Conservation (phyloP, 176 grass and related monocot genomes). For the Puya raimondii region DNA sequence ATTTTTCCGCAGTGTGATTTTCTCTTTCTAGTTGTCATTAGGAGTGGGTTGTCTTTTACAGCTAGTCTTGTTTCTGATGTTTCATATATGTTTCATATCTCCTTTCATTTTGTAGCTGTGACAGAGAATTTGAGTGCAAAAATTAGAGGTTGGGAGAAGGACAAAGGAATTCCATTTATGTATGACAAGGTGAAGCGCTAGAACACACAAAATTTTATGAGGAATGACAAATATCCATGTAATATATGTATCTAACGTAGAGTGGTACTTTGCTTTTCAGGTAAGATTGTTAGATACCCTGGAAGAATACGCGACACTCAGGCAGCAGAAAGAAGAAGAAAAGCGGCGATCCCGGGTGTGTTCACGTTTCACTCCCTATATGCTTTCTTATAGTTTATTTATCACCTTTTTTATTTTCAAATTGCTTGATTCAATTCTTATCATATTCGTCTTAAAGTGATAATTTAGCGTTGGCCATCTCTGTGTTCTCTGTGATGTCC, state of each 20-base stretch:
- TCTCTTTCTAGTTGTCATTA: too few relatives aligned
- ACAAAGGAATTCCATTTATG: constrained; percentile 67
- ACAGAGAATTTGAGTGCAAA: constrained; percentile 65
- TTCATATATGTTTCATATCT: neutral
- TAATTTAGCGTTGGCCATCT: too few relatives aligned
- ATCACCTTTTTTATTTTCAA: neutral
- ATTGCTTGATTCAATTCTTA: neutral
- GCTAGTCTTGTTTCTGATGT: neutral
- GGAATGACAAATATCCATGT: neutral
- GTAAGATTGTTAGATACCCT: constrained; percentile 48
- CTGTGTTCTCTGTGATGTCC: too few relatives aligned
- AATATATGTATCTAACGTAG: constrained; percentile 11
- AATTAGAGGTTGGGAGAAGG: constrained; percentile 69
- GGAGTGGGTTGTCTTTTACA: too few relatives aligned
- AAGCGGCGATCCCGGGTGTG: constrained; percentile 53
- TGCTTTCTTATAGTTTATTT: neutral
- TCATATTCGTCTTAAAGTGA: too few relatives aligned
- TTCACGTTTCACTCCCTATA: constrained; percentile 16
- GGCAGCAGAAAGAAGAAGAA: constrained; percentile 63
- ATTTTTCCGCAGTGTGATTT: too few relatives aligned
- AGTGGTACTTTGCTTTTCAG: constrained; percentile 25
- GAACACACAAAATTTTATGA: constrained; percentile 3
- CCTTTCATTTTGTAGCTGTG: constrained; percentile 46
- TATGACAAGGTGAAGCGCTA: constrained; percentile 50
- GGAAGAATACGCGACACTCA: constrained; percentile 52